A percentile compares a stretch with the other conserved stretches of the same genome.
These are phyloP conservation scores for Trichoderma sp. DNA, from an alignment of 2,329 filamentous ascomycete genomes.

Conservation along the genomic window DNA sequence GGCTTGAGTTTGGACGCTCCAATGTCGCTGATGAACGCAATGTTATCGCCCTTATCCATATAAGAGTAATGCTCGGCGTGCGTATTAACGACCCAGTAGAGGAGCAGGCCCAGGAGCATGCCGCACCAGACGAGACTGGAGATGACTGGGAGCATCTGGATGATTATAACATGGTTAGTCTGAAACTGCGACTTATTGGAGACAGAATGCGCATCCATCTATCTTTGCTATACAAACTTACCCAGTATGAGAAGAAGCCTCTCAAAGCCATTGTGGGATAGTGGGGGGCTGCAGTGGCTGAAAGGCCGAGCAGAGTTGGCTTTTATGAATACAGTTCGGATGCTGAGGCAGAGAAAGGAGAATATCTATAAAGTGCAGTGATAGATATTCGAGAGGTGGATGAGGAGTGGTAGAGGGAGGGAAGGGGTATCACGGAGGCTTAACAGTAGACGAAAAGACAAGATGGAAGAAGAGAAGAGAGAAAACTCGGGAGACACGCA, in stretches of 20 bases:
- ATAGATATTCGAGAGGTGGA: neutral
- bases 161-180: neutral
- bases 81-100: slow-evolving; percentile 66
- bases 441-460: neutral
- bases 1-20: slow-evolving; percentile 68
- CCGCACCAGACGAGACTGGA: slow-evolving; percentile 67
- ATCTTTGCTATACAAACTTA: slow-evolving; percentile 32
- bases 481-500: neutral
- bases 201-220: neutral
- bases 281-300: slow-evolving; percentile 22
- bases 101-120: slow-evolving; percentile 70
- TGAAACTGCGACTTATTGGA: neutral
- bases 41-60: slow-evolving; percentile 60
- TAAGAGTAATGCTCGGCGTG: slow-evolving; percentile 61
- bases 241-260: slow-evolving; percentile 47
- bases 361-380: neutral
- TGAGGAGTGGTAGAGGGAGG: neutral
- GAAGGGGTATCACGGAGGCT: neutral
- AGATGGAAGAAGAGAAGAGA: neutral
- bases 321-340: neutral
- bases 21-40: slow-evolving; percentile 75
- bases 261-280: slow-evolving; percentile 38
- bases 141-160: slow-evolving; percentile 68
- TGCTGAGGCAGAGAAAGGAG: neutral
- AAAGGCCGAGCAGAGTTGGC: neutral